phyloP scores from a whole-genome alignment of 306 rosid species.

The Rosa persica region DNA sequence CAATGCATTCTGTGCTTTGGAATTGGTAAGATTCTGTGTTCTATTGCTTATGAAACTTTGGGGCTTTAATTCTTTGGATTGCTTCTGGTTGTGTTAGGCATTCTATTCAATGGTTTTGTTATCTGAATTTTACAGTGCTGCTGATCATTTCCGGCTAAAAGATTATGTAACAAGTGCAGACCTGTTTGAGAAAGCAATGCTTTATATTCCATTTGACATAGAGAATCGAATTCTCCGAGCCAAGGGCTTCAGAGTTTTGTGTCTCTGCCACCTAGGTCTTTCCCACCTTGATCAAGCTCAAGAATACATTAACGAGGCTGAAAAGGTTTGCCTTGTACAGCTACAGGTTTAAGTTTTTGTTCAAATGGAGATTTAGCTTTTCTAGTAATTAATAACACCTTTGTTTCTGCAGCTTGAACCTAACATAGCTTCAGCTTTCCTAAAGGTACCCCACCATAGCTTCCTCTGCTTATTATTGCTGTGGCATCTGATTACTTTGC shows the following conservation, averaged over 20 bases:
- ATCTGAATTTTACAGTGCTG: slow-evolving; percentile 52
- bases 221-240: slow-evolving; percentile 73
- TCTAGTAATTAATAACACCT: background rate
- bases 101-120: background rate
- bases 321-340: slow-evolving; percentile 56
- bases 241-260: slow-evolving; percentile 87
- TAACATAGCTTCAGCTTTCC: slow-evolving; percentile 75
- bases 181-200: slow-evolving; percentile 92
- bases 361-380: background rate
- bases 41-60: background rate
- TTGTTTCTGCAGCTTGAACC: slow-evolving; percentile 84
- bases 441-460: slow-evolving; percentile 55
- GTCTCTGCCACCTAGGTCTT: slow-evolving; percentile 90
- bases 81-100: background rate
- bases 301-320: slow-evolving; percentile 87
- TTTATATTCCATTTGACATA: slow-evolving; percentile 68
- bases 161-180: slow-evolving; percentile 84
- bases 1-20: slow-evolving; percentile 91
- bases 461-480: background rate
- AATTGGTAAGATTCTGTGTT: slow-evolving; percentile 55
- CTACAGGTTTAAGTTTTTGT: slow-evolving; percentile 21
- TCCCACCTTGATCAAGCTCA: slow-evolving; percentile 80
- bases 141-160: slow-evolving; percentile 76
- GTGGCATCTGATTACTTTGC: slow-evolving; percentile 1
- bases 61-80: background rate